Base-by-base conservation (phyloP, 2,329 filamentous ascomycete genomes). In the Trichophyton simii region DNA sequence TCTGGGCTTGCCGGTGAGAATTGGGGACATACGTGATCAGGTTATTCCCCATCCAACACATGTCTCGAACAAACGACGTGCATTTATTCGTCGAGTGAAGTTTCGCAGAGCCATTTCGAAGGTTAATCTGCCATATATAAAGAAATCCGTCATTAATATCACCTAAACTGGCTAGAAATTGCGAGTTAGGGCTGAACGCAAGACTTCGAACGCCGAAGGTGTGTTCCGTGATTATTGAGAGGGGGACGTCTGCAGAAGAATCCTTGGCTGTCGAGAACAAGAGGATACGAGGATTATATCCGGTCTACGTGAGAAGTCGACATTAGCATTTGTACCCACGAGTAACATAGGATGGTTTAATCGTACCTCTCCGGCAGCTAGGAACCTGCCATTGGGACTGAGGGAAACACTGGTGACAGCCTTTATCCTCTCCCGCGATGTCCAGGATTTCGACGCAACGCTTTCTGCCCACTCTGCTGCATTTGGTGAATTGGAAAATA, bases 131-230 rank as follows among this genome's bases (percentile, higher is more conserved):
- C 91, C 92, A 97, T 31, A 97, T 81, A 71, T 92, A 95, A 20
- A 99, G 79, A 70, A 95, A 97, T 0, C 92, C 92, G 74, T 99
- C 94, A 71, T 96, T 96, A 61, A 88, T 83, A 18, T 87, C 84
- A 31, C 94, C 94, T 11, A 99, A 80, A 20, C 91, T 95, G 1
- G 94, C 94, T 38, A 99, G 81, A 72, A 87, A 95, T 65, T 83
- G 87, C 11, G 88, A 89, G 72, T 96, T 89, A 0, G 87, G 81
- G 64, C 91, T 96, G 81, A 95, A 99, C 1, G 91, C 87, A 38
- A 99, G 84, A 41, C 88, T 88, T 62, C 86, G 87, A 36, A 99
- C 90, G 5, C 94, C 94, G 72, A 89, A 95, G 0, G 85, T 87
- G 74, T 99, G 94, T 70, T 99, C 94, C 60, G 84, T 88, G 61